These are phyloP conservation scores for Kwoniella heveanensis DNA, from an alignment of 768 basidiomycete species.

Conservation along the genomic window DNA sequence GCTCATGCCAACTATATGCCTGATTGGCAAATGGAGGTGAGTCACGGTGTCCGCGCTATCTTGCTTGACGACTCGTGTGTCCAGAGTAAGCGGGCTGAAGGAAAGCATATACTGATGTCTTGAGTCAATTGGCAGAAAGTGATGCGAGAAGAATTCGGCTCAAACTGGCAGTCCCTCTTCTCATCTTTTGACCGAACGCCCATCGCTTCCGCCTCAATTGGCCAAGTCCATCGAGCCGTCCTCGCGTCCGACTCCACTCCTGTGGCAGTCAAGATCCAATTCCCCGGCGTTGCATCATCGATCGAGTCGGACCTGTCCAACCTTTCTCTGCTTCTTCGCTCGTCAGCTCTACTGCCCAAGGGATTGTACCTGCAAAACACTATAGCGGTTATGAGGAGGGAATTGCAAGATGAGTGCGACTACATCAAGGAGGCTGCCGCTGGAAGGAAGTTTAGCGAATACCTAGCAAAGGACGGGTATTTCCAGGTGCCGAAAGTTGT, in stretches of 20 bases:
- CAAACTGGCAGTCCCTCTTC: slow-evolving; percentile 73
- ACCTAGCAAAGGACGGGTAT: slow-evolving; percentile 60
- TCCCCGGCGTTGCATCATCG: slow-evolving; percentile 84
- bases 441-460: slow-evolving; percentile 62
- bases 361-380: slow-evolving; percentile 90
- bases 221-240: slow-evolving; percentile 83
- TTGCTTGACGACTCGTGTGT: too few species aligned
- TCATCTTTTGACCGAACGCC: slow-evolving; percentile 77
- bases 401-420: slow-evolving; percentile 89
- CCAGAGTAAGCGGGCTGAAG: too few species aligned
- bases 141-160: slow-evolving; percentile 71
- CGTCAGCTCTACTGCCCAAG: slow-evolving; percentile 76
- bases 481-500: slow-evolving; percentile 83
- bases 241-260: slow-evolving; percentile 59
- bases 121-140: slow-evolving; percentile 63
- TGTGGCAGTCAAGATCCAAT: slow-evolving; percentile 79
- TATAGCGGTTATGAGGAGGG: slow-evolving; percentile 81
- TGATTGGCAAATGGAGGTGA: slow-evolving; percentile 94
- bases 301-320: slow-evolving; percentile 87
- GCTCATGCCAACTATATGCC: slow-evolving; percentile 99
- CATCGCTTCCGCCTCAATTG: slow-evolving; percentile 94
- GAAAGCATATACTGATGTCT: not conserved
- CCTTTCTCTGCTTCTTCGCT: slow-evolving; percentile 76
- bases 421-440: slow-evolving; percentile 81
- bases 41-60: slow-evolving; percentile 21